Evolutionary conservation across 352 stramenopile genomes (phyloP).

Genomic region (Achlya hypogyna): DNA sequence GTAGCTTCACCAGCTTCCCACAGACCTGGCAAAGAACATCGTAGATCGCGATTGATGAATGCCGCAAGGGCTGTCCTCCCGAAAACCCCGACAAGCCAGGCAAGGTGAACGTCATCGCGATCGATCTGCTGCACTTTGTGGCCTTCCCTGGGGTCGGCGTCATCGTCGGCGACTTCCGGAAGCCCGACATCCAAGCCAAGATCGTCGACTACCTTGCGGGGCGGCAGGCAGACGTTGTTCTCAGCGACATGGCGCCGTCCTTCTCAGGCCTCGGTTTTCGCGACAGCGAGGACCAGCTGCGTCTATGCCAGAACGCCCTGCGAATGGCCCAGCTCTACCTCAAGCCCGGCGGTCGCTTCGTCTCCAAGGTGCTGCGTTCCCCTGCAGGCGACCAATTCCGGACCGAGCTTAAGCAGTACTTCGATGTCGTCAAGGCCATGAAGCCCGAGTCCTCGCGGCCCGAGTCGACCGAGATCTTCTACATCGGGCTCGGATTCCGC

Average conservation of each 20-base stretch:
- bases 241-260: constrained; percentile 84
- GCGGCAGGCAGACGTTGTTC: constrained; percentile 58
- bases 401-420: constrained; percentile 54
- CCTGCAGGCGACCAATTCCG: constrained; percentile 73
- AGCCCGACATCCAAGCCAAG: constrained; percentile 39
- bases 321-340: constrained; percentile 79
- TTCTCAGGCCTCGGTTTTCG: constrained; percentile 70
- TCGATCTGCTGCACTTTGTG: constrained; percentile 68
- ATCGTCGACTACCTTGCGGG: constrained; percentile 40
- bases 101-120: constrained; percentile 46
- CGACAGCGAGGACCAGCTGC: constrained; percentile 68
- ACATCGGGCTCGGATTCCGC: constrained; percentile 73
- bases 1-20: constrained; percentile 18
- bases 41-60: constrained; percentile 48
- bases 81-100: constrained; percentile 22
- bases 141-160: constrained; percentile 53
- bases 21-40: neutral
- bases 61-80: neutral
- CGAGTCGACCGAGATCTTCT: constrained; percentile 81
- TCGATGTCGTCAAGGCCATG: constrained; percentile 62
- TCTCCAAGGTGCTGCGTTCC: constrained; percentile 73
- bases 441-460: constrained; percentile 69
- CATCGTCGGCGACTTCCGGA: constrained; percentile 78
- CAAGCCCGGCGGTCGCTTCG: constrained; percentile 60
- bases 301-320: constrained; percentile 79